phyloP scores from a whole-genome alignment of 2,329 filamentous ascomycete genomes.

The Ceratocystis alfenasii region DNA sequence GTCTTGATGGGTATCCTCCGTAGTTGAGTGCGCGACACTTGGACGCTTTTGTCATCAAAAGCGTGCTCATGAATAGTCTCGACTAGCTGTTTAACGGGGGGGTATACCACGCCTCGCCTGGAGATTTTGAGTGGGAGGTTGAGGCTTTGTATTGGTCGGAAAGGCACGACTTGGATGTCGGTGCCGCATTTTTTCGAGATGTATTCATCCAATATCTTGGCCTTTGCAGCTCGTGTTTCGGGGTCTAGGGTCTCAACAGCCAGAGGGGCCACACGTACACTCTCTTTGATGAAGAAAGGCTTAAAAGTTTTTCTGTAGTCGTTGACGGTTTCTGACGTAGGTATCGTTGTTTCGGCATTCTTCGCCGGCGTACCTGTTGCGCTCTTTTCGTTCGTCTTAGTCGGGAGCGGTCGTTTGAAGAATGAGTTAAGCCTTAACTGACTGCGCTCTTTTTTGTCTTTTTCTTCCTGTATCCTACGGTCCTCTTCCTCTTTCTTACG shows the following conservation, averaged over 20 bases:
- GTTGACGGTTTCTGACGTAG: constrained; percentile 27
- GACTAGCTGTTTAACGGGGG: constrained; percentile 51
- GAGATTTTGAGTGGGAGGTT: constrained; percentile 32
- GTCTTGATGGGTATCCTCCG: constrained; percentile 50
- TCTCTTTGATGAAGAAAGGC: constrained; percentile 65
- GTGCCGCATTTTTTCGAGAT: constrained; percentile 31
- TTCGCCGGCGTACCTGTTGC: constrained; percentile 17
- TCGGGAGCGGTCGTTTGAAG: constrained; percentile 34
- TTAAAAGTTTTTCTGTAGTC: constrained; percentile 63
- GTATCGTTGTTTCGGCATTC: constrained; percentile 27
- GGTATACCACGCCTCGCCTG: constrained; percentile 37
- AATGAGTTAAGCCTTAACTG: constrained; percentile 39
- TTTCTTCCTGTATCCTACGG: constrained; percentile 32
- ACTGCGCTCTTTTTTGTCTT: constrained; percentile 40
- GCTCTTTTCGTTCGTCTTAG: constrained; percentile 31
- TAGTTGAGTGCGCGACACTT: constrained; percentile 33
- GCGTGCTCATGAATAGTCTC: constrained; percentile 33
- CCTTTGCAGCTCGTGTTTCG: constrained; percentile 42
- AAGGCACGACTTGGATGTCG: constrained; percentile 35
- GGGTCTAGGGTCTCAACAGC: constrained; percentile 45
- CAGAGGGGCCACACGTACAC: constrained; percentile 56
- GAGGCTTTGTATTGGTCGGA: constrained; percentile 38
- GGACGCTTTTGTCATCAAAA: constrained; percentile 29
- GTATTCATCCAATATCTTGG: constrained; percentile 41
- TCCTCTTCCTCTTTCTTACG: constrained; percentile 41